phyloP scores from a whole-genome alignment of 2,329 filamentous ascomycete genomes.

The Cladosporium sp. region DNA sequence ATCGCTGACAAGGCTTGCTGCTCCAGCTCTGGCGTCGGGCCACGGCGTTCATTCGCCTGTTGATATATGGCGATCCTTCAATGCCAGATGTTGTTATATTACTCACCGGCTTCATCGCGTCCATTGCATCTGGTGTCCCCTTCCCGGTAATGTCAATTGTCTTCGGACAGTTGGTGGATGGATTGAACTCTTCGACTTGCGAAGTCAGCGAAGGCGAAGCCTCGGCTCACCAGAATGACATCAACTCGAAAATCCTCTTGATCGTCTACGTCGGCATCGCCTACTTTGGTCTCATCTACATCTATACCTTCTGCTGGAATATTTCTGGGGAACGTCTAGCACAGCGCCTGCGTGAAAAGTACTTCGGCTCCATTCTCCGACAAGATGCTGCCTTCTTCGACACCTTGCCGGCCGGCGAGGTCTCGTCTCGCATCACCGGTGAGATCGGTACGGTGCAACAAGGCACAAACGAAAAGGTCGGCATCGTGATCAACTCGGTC shows the following conservation, averaged over 20 bases:
- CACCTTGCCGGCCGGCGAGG: constrained; percentile 59
- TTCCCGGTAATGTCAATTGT: constrained; percentile 62
- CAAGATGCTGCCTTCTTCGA: constrained; percentile 65
- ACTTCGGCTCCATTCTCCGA: constrained; percentile 54
- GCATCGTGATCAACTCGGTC: constrained; percentile 30
- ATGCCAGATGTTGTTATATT: constrained; percentile 20
- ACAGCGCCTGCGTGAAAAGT: constrained; percentile 58
- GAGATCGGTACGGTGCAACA: constrained; percentile 56
- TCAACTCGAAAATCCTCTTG: constrained; percentile 55
- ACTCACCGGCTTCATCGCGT: constrained; percentile 39
- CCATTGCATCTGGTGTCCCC: constrained; percentile 56
- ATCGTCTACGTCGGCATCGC: constrained; percentile 63
- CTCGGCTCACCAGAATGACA: constrained; percentile 36
- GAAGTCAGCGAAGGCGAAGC: constrained; percentile 30
- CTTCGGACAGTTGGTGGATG: constrained; percentile 60
- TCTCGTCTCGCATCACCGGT: constrained; percentile 60
- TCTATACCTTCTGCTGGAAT: constrained; percentile 61
- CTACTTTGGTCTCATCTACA: constrained; percentile 61
- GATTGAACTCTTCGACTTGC: constrained; percentile 56
- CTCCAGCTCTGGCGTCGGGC: constrained; percentile 9
- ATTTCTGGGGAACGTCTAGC: constrained; percentile 61
- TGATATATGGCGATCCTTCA: constrained; percentile 5
- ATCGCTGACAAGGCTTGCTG: not conserved
- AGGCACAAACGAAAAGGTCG: constrained; percentile 40
- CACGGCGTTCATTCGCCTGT: constrained; percentile 1